Evolutionary conservation across 768 basidiomycete genomes (phyloP).

Genomic region (Rhodotorula graminis): DNA sequence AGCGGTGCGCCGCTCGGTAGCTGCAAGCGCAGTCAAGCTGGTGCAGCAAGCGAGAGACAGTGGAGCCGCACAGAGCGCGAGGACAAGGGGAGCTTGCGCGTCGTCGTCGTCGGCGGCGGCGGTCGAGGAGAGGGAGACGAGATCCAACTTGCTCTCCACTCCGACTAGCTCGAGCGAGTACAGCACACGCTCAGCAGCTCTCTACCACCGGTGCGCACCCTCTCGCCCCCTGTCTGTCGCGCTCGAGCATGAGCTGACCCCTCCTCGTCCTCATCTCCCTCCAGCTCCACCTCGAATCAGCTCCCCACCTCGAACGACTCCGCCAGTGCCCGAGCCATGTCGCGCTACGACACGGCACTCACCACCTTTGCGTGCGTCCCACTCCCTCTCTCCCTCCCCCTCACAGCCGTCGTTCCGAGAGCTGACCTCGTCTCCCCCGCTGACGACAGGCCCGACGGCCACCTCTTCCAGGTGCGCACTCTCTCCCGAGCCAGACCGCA

Average conservation of each 20-base stretch:
- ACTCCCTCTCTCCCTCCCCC: neutral
- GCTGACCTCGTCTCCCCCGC: neutral
- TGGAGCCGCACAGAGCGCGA: too few relatives aligned
- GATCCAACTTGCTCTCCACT: neutral
- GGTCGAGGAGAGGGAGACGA: too few relatives aligned
- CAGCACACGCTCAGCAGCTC: neutral
- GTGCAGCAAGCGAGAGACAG: too few relatives aligned
- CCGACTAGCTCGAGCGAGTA: neutral
- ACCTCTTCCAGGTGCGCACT: slow-evolving; percentile 78
- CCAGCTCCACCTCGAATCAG: too few relatives aligned
- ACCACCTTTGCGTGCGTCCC: slow-evolving; percentile 31
- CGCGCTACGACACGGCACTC: slow-evolving; percentile 32
- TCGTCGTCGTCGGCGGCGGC: too few relatives aligned
- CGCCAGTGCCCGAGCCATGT: neutral
- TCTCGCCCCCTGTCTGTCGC: neutral
- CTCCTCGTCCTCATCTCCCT: neutral
- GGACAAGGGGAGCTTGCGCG: too few relatives aligned
- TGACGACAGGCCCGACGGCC: slow-evolving; percentile 68
- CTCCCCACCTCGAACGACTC: neutral
- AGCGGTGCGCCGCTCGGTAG: too few relatives aligned
- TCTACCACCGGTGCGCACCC: neutral
- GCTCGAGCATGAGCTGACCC: neutral
- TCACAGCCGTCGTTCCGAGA: fast-evolving
- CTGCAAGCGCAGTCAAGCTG: too few relatives aligned
- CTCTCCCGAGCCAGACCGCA: neutral